Conservation (phyloP, 1,139 yeast genomes). For the Kurtzmaniella quercitrusa region DNA sequence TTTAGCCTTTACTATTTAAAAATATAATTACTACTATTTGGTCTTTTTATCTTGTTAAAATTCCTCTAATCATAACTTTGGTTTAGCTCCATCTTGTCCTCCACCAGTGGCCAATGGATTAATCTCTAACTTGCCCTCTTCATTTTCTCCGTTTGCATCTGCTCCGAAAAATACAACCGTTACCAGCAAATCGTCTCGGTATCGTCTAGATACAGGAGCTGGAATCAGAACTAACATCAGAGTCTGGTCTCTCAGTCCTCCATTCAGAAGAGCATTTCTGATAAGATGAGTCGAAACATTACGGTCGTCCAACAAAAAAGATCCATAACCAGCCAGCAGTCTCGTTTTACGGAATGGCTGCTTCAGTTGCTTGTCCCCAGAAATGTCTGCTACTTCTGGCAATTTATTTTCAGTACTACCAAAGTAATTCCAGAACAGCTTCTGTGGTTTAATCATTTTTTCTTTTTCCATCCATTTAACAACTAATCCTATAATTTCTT, state of each 20-base stretch:
- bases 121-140: slow-evolving; percentile 48
- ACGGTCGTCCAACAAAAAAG: slow-evolving; percentile 64
- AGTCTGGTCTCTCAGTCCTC: slow-evolving; percentile 83
- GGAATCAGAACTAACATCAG: slow-evolving; percentile 89
- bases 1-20: too few species aligned
- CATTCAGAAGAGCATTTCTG: slow-evolving; percentile 86
- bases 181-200: slow-evolving; percentile 93
- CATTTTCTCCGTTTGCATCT: slow-evolving; percentile 38
- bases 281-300: slow-evolving; percentile 92
- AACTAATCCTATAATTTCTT: slow-evolving; percentile 87
- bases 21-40: too few species aligned
- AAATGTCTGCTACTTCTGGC: slow-evolving; percentile 61
- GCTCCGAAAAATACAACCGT: slow-evolving; percentile 91
- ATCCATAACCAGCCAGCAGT: slow-evolving; percentile 28
- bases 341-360: slow-evolving; percentile 42
- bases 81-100: slow-evolving; percentile 43
- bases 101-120: slow-evolving; percentile 59
- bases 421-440: slow-evolving; percentile 45
- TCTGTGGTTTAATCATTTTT: slow-evolving; percentile 56
- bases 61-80: slow-evolving; percentile 34
- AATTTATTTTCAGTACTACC: slow-evolving; percentile 48
- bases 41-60: too few species aligned
- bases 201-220: slow-evolving; percentile 86
- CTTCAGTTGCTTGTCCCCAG: slow-evolving; percentile 49
- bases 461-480: slow-evolving; percentile 90